Evolutionary conservation across 805 yeast species (phyloP), one percentile per base, ranked within the genome.

Genomic region (Candida koratica): DNA sequence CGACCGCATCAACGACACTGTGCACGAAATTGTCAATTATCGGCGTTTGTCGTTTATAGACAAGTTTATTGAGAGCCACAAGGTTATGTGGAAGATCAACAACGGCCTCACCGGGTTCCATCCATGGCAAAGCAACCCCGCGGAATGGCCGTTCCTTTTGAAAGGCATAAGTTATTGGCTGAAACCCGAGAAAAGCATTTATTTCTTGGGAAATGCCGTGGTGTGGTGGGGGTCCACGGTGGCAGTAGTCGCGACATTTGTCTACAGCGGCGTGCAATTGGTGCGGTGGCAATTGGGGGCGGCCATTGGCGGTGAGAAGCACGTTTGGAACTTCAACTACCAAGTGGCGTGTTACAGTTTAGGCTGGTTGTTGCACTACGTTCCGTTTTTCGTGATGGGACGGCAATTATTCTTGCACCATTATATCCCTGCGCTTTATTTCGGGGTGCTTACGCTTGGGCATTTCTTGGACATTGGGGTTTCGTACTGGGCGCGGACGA

Each of bases 391-490:
- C 61, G 65, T 89, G 40, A 89, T 89, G 97, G 88, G 80, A 16
- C 79, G 97, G 64, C 97, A 89, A 64, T 62, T 89, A 61, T 89
- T 90, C 67, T 68, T 89, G 56, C 97, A 89, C 60, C 97, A 89
- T 61, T 36, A 36, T 60, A 64, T 93, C 47, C 97, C 96, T 38
- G 86, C 97, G 2, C 74, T 86, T 36, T 93, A 87, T 65, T 93
- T 93, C 61, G 93, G 87, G 31, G 69, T 85, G 36, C 68, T 86
- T 45, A 85, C 82, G 2, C 64, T 86, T 34, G 84, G 84, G n/a
- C 89, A 83, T 43, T 64, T 72, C 37, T 61, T 79, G 32, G 84
- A 81, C 45, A 59, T 77, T 37, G 45, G 74, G 22, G 71, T 55
- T 28, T 45, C 56, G 17, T 73, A 69, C 48, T 50, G 68, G 22